Conservation (phyloP, 2,329 filamentous ascomycete genomes). For the Pseudogymnoascus sp. region DNA sequence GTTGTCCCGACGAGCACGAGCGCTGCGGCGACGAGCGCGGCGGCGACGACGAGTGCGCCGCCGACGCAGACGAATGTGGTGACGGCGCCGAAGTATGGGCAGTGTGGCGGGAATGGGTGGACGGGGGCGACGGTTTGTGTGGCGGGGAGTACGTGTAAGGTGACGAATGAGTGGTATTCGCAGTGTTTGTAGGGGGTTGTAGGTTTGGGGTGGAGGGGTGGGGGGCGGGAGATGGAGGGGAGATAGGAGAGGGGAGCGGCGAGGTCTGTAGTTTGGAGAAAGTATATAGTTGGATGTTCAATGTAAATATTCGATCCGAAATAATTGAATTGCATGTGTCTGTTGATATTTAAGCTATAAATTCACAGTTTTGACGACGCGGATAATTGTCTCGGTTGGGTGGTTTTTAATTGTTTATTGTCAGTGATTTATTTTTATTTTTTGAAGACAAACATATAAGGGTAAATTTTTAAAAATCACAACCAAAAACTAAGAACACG, state of each 20-base stretch:
- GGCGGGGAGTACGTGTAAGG: conserved; percentile 19
- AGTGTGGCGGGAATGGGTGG: conserved; percentile 28
- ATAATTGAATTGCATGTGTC: too few species aligned
- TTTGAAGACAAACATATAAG: neutral
- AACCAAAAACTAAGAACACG: neutral
- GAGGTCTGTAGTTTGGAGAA: neutral
- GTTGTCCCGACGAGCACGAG: too few species aligned
- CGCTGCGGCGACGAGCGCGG: neutral
- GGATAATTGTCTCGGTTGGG: too few species aligned
- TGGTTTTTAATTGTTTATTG: neutral
- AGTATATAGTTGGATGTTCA: neutral
- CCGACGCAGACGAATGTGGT: neutral
- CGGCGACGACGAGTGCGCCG: conserved; percentile 11
- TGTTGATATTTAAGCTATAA: neutral
- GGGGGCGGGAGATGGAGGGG: neutral
- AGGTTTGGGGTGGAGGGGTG: neutral
- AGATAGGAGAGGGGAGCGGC: neutral
- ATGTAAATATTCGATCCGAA: neutral
- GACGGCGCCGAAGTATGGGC: conserved; percentile 20
- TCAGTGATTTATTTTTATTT: neutral
- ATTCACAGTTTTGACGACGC: neutral
- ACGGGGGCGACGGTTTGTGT: conserved; percentile 24
- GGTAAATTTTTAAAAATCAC: neutral
- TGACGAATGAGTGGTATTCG: conserved; percentile 13
- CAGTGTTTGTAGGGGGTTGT: conserved; percentile 10